These are phyloP conservation scores for Tuber aestivum DNA, from an alignment of 495 filamentous ascomycete genomes.

Conservation along the genomic window DNA sequence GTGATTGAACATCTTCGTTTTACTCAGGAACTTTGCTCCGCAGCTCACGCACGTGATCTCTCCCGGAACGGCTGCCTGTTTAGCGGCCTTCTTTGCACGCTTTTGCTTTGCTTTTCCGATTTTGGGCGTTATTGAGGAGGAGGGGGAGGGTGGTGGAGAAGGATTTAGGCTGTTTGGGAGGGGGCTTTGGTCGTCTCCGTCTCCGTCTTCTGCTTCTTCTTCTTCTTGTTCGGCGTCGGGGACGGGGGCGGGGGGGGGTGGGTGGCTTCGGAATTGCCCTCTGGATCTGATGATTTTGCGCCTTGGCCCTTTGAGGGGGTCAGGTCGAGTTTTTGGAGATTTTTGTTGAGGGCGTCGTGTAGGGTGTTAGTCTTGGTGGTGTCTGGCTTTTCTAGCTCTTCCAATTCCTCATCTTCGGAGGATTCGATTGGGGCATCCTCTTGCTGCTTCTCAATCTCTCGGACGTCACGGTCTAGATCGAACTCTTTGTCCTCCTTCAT, in stretches of 20 bases:
- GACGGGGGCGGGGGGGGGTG: neutral
- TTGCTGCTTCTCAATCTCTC: constrained; percentile 32
- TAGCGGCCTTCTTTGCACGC: constrained; percentile 71
- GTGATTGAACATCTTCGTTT: constrained; percentile 67
- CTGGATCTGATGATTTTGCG: neutral
- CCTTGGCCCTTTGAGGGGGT: constrained; percentile 7
- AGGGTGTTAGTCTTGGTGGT: neutral
- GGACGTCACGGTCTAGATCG: constrained; percentile 47
- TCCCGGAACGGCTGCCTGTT: constrained; percentile 48
- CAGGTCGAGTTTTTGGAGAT: neutral
- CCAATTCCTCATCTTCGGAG: constrained; percentile 9
- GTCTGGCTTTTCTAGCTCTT: constrained; percentile 12
- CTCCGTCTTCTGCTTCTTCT: constrained; percentile 19
- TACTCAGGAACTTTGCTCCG: constrained; percentile 57
- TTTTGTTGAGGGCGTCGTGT: neutral
- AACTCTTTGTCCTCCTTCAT: constrained; percentile 61
- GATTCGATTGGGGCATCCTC: constrained; percentile 49
- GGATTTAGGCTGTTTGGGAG: constrained; percentile 15
- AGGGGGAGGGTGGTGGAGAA: constrained; percentile 17
- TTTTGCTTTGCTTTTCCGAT: constrained; percentile 85
- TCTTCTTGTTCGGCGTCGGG: constrained; percentile 3
- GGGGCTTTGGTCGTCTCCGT: constrained; percentile 16
- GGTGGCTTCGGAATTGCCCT: neutral
- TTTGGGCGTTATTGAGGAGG: constrained; percentile 44
- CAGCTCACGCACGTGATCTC: constrained; percentile 57